Percentiles rank a stretch among this genome's conserved stretches.
phyloP scores from a whole-genome alignment of 1,284 basidiomycete genomes.

The Rhodotorula sp. region DNA sequence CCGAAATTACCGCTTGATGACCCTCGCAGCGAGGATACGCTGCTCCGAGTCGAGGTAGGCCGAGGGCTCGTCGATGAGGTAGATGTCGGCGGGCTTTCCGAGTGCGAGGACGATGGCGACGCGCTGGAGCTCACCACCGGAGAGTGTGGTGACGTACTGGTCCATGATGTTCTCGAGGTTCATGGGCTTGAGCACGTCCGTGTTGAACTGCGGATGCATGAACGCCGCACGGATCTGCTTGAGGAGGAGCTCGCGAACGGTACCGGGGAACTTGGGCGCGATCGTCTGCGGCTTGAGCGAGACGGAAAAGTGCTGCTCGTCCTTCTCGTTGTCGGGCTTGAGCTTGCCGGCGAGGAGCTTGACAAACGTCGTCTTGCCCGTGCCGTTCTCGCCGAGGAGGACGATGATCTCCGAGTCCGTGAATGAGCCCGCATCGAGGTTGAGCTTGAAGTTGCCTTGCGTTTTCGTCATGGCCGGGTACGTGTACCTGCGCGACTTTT shows the following conservation, averaged over 20 bases:
- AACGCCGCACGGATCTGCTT: constrained; percentile 91
- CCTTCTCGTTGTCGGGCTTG: constrained; percentile 75
- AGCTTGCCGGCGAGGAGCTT: constrained; percentile 82
- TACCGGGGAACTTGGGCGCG: constrained; percentile 90
- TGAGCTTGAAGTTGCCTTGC: constrained; percentile 86
- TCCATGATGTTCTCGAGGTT: constrained; percentile 84
- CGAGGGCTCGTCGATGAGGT: constrained; percentile 68
- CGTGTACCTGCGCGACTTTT: constrained; percentile 78
- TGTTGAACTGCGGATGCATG: constrained; percentile 95
- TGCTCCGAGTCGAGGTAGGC: constrained; percentile 96
- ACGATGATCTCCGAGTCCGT: constrained; percentile 97
- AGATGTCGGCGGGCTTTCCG: constrained; percentile 77
- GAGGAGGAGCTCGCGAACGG: constrained; percentile 84
- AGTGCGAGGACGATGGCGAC: constrained; percentile 80
- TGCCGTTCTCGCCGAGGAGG: constrained; percentile 96
- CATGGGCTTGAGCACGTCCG: constrained; percentile 95
- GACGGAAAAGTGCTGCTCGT: constrained; percentile 74
- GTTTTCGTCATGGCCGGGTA: constrained; percentile 97
- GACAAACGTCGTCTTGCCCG: constrained; percentile 95
- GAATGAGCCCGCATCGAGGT: constrained; percentile 80
- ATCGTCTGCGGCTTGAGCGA: constrained; percentile 96
- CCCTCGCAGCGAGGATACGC: constrained; percentile 93
- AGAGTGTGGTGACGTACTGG: constrained; percentile 92
- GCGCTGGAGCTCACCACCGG: constrained; percentile 92
- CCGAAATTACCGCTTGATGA: constrained; percentile 79